phyloP scores from a whole-genome alignment of 352 stramenopile genomes.

The Blastocystis hominis region DNA sequence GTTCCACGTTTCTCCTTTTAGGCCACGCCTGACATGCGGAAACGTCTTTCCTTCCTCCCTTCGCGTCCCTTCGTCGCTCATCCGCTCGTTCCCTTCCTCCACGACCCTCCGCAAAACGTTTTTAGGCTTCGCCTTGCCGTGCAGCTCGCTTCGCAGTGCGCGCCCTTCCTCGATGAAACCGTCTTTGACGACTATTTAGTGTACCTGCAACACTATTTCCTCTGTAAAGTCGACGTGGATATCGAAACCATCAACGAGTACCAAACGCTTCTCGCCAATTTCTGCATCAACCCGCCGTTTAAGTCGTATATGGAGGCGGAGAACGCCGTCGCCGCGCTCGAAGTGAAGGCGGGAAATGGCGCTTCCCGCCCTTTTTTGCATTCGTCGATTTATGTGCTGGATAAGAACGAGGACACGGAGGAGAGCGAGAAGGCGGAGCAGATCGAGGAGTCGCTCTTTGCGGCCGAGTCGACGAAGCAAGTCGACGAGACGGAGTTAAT shows the following conservation, averaged over 20 bases:
- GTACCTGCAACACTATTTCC: conserved; percentile 33
- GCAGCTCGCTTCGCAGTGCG: background rate
- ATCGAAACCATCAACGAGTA: background rate
- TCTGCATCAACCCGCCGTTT: background rate
- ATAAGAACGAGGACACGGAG: background rate
- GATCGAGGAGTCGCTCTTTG: background rate
- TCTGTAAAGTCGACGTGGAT: background rate
- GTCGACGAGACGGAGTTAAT: background rate
- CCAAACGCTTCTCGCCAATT: background rate
- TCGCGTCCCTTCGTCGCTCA: background rate
- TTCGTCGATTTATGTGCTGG: background rate
- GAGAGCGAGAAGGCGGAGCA: background rate
- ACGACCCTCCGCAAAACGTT: background rate
- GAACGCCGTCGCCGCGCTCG: background rate
- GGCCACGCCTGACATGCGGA: background rate
- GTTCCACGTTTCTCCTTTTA: background rate
- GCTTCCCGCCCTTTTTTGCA: background rate
- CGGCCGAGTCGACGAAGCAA: background rate
- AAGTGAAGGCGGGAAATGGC: background rate
- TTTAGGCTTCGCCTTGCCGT: background rate
- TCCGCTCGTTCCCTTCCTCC: background rate
- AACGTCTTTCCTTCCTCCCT: background rate
- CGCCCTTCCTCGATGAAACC: background rate
- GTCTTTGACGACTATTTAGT: background rate
- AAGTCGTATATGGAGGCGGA: background rate